These are phyloP conservation scores for Lophium mytilinum DNA, from an alignment of 495 filamentous ascomycete genomes.

Conservation along the genomic window DNA sequence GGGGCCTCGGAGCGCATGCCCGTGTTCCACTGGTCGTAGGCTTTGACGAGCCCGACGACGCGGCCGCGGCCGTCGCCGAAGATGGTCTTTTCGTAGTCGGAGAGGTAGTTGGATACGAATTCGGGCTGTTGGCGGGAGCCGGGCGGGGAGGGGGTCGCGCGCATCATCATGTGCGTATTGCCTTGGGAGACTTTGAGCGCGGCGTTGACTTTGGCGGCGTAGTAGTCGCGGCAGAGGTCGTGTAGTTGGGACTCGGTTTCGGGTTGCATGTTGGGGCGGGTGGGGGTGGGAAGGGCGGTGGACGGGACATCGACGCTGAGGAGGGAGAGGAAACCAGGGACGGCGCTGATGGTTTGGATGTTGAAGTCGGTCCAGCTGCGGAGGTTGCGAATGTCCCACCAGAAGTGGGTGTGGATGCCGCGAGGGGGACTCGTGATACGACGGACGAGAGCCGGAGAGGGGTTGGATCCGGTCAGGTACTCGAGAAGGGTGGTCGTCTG, in stretches of 20 bases:
- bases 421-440: slow-evolving; percentile 65
- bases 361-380: slow-evolving; percentile 74
- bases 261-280: slow-evolving; percentile 51
- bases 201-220: slow-evolving; percentile 71
- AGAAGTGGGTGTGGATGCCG: slow-evolving; percentile 71
- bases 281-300: slow-evolving; percentile 53
- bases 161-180: slow-evolving; percentile 46
- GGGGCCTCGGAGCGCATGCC: slow-evolving; percentile 80
- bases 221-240: slow-evolving; percentile 58
- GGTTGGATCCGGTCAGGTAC: slow-evolving; percentile 72
- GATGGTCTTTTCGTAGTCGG: slow-evolving; percentile 63
- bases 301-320: slow-evolving; percentile 61
- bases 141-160: slow-evolving; percentile 27
- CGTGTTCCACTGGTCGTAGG: slow-evolving; percentile 87
- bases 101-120: slow-evolving; percentile 62
- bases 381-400: slow-evolving; percentile 90
- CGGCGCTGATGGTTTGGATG: slow-evolving; percentile 58
- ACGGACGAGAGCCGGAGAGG: slow-evolving; percentile 71
- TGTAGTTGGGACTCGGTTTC: slow-evolving; percentile 67
- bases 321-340: slow-evolving; percentile 64
- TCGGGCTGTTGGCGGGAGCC: slow-evolving; percentile 41
- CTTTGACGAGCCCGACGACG: slow-evolving; percentile 80
- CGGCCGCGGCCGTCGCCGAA: slow-evolving; percentile 66
- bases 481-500: slow-evolving; percentile 62
- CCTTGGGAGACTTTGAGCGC: slow-evolving; percentile 63